Conservation (phyloP, 2,329 filamentous ascomycete species). For the Aschersonia sp. region DNA sequence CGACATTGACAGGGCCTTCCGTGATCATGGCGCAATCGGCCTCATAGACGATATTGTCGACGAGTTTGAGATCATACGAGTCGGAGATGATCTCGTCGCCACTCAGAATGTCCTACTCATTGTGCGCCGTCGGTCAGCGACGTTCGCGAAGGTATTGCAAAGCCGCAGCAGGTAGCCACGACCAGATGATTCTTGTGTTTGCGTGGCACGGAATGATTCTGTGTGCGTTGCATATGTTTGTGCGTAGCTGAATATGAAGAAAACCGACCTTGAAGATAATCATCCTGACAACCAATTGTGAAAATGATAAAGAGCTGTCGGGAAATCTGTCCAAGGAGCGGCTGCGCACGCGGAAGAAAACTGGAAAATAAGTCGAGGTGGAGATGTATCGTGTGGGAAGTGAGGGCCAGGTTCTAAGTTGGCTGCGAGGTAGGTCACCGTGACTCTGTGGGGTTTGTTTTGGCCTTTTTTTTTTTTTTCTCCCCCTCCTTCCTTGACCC, state of each 20-base stretch:
- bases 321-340: constrained; percentile 5
- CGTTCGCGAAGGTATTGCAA: not conserved
- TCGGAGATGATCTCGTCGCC: constrained; percentile 96
- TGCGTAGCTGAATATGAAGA: not conserved
- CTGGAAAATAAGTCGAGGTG: too few species aligned
- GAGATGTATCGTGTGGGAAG: too few species aligned
- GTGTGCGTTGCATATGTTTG: too few species aligned
- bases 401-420: too few species aligned
- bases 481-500: too few species aligned
- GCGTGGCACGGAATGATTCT: not conserved
- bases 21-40: constrained; percentile 85
- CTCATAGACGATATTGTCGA: constrained; percentile 75
- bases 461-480: too few species aligned
- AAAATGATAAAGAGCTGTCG: constrained; percentile 4
- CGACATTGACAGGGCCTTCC: constrained; percentile 58
- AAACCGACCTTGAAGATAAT: constrained; percentile 54
- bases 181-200: not conserved
- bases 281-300: constrained; percentile 42
- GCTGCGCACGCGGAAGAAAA: constrained; percentile 5
- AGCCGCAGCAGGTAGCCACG: constrained; percentile 2
- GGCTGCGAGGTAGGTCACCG: too few species aligned
- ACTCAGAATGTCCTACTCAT: constrained; percentile 65
- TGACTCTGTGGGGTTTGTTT: too few species aligned
- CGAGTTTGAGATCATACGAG: constrained; percentile 70
- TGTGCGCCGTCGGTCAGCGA: not conserved